Percentiles rank a stretch among this genome's conserved stretches.
These are phyloP conservation scores for Pythium rishiriense DNA, from an alignment of 352 stramenopile genomes.

Conservation along the genomic window DNA sequence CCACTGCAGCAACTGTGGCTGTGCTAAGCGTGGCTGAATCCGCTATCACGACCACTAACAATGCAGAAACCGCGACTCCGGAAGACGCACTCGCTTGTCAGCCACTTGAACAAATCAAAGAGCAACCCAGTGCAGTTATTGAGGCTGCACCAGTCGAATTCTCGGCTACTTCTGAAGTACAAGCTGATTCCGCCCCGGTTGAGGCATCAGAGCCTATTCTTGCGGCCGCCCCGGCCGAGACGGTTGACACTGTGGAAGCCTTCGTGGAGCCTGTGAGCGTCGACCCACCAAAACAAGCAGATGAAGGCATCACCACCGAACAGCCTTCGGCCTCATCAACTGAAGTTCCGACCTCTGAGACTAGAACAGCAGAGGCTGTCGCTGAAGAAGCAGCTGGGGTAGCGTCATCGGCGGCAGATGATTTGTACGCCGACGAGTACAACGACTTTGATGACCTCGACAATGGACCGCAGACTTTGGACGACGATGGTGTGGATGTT, in stretches of 20 bases:
- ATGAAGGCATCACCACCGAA: neutral
- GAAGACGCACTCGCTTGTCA: neutral
- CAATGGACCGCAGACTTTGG: constrained; percentile 16
- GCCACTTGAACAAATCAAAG: neutral
- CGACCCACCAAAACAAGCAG: neutral
- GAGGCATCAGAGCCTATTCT: neutral
- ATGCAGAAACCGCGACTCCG: neutral
- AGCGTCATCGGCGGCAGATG: constrained; percentile 28
- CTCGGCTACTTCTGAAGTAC: neutral
- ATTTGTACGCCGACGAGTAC: constrained; percentile 58
- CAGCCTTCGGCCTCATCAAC: neutral
- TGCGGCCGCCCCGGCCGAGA: neutral
- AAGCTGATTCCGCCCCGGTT: neutral
- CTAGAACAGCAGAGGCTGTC: neutral
- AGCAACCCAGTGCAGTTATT: neutral
- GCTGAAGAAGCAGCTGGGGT: constrained; percentile 18
- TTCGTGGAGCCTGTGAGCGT: neutral
- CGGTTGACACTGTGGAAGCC: neutral
- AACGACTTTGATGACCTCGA: constrained; percentile 51
- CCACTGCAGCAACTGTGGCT: neutral
- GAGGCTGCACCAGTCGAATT: neutral
- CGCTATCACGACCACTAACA: neutral
- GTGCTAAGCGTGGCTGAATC: neutral
- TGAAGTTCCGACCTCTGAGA: neutral
- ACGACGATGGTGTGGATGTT: constrained; percentile 11